Conservation (phyloP, 1,284 basidiomycete genomes). For the Ganoderma lingzhi region DNA sequence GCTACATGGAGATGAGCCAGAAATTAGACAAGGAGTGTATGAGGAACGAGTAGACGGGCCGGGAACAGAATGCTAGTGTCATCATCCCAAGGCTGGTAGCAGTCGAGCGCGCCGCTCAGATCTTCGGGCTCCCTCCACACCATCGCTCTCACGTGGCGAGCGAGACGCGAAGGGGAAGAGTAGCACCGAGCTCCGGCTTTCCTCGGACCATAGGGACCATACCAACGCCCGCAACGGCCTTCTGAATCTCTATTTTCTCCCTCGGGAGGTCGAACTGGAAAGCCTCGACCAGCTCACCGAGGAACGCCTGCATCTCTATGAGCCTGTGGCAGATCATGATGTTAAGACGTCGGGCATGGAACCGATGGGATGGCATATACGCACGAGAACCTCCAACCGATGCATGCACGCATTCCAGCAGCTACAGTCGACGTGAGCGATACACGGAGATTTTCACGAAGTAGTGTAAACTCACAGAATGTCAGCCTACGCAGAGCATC, state of each 20-base stretch:
- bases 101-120: too few relatives aligned
- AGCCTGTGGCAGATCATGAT: conserved; percentile 28
- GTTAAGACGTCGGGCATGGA: not conserved
- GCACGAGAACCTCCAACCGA: conserved; percentile 47
- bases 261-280: conserved; percentile 43
- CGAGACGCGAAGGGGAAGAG: conserved; percentile 22
- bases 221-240: conserved; percentile 50
- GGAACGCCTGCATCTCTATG: conserved; percentile 39
- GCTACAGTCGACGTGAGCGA: conserved; percentile 15
- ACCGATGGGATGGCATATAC: conserved; percentile 17
- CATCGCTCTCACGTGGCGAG: conserved; percentile 8
- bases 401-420: conserved; percentile 41
- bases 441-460: not conserved
- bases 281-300: conserved; percentile 35
- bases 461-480: conserved; percentile 22
- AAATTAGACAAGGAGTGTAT: too few relatives aligned
- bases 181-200: conserved; percentile 47
- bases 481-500: conserved; percentile 15
- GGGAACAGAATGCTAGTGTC: too few relatives aligned
- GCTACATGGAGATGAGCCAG: too few relatives aligned
- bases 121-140: too few relatives aligned
- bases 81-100: too few relatives aligned
- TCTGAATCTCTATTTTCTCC: conserved; percentile 43
- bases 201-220: conserved; percentile 53
- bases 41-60: too few relatives aligned